Percentiles rank a stretch among this genome's conserved stretches.
Evolutionary conservation across 257 asterid species (phyloP).

Genomic region (Plantago ovata): DNA sequence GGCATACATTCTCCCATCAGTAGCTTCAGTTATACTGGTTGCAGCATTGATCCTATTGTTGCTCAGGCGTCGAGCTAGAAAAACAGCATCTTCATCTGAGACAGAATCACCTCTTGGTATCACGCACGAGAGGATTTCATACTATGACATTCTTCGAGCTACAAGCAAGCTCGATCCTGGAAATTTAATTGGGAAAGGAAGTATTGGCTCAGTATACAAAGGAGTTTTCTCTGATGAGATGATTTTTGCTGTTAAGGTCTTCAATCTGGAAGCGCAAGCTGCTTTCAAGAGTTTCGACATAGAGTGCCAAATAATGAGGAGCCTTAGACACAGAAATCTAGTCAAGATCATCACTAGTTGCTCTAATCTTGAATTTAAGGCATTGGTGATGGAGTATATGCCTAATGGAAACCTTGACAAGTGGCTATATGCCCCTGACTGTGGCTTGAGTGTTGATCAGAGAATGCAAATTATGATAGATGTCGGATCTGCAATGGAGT

Average conservation of each 20-base stretch:
- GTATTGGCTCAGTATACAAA: constrained; percentile 10
- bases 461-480: constrained; percentile 15
- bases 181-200: constrained; percentile 10
- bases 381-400: constrained; percentile 13
- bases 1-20: background rate
- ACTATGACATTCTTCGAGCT: constrained; percentile 10
- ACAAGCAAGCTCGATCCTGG: background rate
- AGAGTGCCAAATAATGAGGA: constrained; percentile 10
- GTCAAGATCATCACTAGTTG: constrained; percentile 11
- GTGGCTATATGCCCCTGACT: constrained; percentile 2
- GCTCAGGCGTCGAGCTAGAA: background rate
- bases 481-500: constrained; percentile 12
- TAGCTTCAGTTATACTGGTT: background rate
- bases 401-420: constrained; percentile 14
- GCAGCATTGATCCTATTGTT: background rate
- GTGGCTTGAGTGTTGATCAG: background rate
- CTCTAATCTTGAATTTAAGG: constrained; percentile 14
- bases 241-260: constrained; percentile 8
- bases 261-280: background rate
- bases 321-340: constrained; percentile 14
- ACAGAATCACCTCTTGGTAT: background rate
- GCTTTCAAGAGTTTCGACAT: constrained; percentile 16
- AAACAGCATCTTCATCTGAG: background rate
- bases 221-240: background rate
- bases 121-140: constrained; percentile 10